Conservation (phyloP, 192 early-diverging fungal species). For the Linnemannia zychae region DNA sequence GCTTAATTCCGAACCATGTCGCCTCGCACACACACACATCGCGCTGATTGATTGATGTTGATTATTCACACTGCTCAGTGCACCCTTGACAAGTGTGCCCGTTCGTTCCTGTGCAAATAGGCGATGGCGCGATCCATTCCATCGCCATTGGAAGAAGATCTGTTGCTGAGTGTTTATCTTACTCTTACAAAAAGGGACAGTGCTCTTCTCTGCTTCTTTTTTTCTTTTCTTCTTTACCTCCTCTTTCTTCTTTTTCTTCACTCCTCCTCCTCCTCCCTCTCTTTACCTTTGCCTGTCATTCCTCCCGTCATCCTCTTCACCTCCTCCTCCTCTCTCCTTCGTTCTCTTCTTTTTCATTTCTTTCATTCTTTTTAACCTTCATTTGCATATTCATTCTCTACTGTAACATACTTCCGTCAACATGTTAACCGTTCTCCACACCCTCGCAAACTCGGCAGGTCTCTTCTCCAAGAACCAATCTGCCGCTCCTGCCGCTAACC, state of each 20-base stretch:
- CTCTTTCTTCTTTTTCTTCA: neutral
- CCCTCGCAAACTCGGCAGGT: conserved; percentile 49
- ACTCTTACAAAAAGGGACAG: neutral
- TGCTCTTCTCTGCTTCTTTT: neutral
- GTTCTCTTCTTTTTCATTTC: neutral
- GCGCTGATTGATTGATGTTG: too few species aligned
- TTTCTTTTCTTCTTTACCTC: neutral
- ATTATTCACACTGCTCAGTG: too few species aligned
- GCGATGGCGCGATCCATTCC: too few species aligned
- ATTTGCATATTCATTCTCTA: neutral
- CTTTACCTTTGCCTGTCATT: neutral
- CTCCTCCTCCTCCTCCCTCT: conserved; percentile 10
- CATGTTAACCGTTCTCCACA: conserved; percentile 54
- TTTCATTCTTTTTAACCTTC: neutral
- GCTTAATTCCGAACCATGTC: neutral
- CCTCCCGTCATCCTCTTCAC: neutral
- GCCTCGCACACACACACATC: neutral
- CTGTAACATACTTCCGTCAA: neutral
- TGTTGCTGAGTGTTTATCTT: neutral
- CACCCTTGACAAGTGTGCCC: too few species aligned
- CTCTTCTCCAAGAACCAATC: conserved; percentile 28
- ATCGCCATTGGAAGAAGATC: too few species aligned
- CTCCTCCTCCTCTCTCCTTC: neutral
- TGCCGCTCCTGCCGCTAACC: conserved; percentile 1
- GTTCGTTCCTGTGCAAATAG: too few species aligned